Evolutionary conservation across 768 basidiomycete genomes (phyloP).

Genomic region (Gymnopilus junonius): DNA sequence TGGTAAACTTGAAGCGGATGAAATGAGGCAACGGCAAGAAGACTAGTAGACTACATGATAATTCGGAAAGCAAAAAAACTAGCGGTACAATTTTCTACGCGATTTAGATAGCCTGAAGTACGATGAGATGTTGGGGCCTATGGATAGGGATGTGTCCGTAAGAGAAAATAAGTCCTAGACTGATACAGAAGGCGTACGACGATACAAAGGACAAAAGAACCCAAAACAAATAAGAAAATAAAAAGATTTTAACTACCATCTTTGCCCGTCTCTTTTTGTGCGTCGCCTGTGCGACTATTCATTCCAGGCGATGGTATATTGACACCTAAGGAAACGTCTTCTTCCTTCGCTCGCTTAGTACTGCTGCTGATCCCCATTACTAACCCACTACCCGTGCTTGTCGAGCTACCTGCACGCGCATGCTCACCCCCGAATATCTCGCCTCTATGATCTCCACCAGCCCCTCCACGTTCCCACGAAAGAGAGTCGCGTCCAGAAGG

Average conservation of each 20-base stretch:
- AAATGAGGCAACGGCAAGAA: too few relatives aligned
- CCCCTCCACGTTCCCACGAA: slow-evolving; percentile 1
- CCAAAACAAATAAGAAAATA: background rate
- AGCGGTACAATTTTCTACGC: background rate
- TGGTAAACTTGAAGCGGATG: too few relatives aligned
- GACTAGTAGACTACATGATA: background rate
- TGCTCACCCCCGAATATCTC: background rate
- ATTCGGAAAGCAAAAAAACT: background rate
- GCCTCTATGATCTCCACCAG: background rate
- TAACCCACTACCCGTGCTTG: background rate
- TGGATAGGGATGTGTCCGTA: background rate
- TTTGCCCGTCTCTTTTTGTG: slow-evolving; percentile 8
- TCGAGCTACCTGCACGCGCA: background rate
- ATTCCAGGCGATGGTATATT: slow-evolving; percentile 12
- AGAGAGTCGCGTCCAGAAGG: background rate
- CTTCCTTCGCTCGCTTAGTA: background rate
- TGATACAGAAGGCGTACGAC: background rate
- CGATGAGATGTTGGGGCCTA: background rate
- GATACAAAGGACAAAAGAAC: background rate
- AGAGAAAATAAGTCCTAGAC: background rate
- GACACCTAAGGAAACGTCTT: background rate
- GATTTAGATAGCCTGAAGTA: background rate
- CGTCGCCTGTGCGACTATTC: slow-evolving; percentile 1
- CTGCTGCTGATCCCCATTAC: slow-evolving; percentile 1
- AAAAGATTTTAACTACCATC: background rate